Base-by-base conservation (phyloP, 179 eudicot genomes). In the Amaranthus tricolor region DNA sequence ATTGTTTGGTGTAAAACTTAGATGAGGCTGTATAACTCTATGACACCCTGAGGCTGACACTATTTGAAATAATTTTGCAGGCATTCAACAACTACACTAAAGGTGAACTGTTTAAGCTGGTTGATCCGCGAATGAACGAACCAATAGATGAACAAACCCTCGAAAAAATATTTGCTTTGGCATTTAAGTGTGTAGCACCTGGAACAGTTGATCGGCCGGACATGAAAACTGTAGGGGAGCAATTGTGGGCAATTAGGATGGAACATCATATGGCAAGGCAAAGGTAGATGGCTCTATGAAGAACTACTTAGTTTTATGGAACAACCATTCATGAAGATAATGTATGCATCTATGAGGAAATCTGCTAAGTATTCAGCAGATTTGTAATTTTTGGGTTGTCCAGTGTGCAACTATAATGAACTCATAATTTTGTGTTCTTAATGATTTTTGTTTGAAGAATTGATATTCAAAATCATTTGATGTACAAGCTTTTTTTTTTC, bases 141-240 rank as follows among this genome's bases (percentile, higher is more conserved):
- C 72, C 73, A 0, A 83, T 90, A 51, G 87, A 89, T 57, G 72
- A 59, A 53, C 86, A 85, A 63, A 86, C 88, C 76, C 84, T 95
- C 14, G 56, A 56, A 74, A 92, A 87, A 81, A 89, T 92, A 81
- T 87, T 92, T 70, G 79, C 76, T 48, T 66, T 95, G 86, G 97
- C 93, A 54, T 81, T 95, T 68, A 86, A 88, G n/a, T 95, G 97
- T 70, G 93, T 92, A 3, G 99, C 99, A 4, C 97, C 99, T 19
- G 84, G 88, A 48, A 84, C 88, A 59, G 64, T 69, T 10, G 97
- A 95, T 71, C 92, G 99, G 31, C 97, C 99, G 5, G 93, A 89
- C 74, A 92, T 93, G 99, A 90, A 90, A 74, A 57, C 76, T 4
- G 96, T 91, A 0, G 95, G 88, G 48, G 93, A 89, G 80, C 89